Evolutionary conservation across 768 basidiomycete species (phyloP), one percentile per base, ranked within the genome.

Genomic region (Floccularia luteovirens): DNA sequence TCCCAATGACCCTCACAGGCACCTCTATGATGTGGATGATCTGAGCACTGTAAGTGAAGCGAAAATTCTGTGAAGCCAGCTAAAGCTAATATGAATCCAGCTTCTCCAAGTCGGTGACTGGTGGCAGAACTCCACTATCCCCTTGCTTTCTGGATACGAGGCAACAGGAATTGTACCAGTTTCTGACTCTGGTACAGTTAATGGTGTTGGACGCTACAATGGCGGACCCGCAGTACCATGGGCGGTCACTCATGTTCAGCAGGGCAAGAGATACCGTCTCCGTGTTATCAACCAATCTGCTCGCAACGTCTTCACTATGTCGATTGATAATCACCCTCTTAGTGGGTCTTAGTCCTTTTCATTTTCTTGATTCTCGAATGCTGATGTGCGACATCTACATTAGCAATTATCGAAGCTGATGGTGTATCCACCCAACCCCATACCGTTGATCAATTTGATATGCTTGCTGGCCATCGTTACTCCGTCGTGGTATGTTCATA

Each of bases 381-480:
- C 32, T 20, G 52, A 68, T 28, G 8, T 14, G 8, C 38, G 61
- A 3, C 11, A 17, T 24, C 21, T 35, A 17, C 5, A 1, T 13
- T 31, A 54, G 49, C 49, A 35, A 56, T 75, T 44, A 61, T 64
- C 33, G 58, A 63, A 49, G 62, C 62, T 13, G 72, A 70, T 42
- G 67, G 67, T 30, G 50, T 55, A 4, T 52, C 57, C 14, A 58
- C 57, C 21, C 46, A 50, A 11, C 50, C 61, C 10, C 46, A 46
- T 17, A 48, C 45, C 12, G 70, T 72, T 3, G 64, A 67, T 40
- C 58, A 51, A 21, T 52, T 73, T 24, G 57, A 64, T 6, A 51
- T 75, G 39, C 63, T 61, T 38, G 64, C 70, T 3, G 71, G 66
- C 1, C 76, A 78, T 51, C 66, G 75, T 12, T 77, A 78, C 49